These are phyloP conservation scores for Naegleria gruberi DNA, from an alignment of 208 protist species.

Conservation along the genomic window DNA sequence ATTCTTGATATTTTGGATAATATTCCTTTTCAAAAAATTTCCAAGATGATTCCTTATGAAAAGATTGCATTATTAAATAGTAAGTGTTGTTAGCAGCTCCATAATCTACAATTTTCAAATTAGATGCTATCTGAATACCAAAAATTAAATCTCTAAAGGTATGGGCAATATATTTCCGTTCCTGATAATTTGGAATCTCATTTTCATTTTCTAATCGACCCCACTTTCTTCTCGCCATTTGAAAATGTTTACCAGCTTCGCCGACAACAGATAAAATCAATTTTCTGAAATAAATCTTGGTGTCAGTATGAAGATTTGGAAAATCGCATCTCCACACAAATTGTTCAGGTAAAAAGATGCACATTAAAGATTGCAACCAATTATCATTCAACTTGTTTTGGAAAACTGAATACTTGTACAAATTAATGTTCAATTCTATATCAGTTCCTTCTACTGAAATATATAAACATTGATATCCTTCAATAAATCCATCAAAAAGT, in stretches of 20 bases:
- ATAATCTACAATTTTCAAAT: not conserved
- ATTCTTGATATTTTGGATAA: slow-evolving; percentile 1
- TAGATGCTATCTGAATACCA: not conserved
- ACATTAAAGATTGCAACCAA: slow-evolving; percentile 18
- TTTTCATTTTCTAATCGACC: not conserved
- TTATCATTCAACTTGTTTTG: not conserved
- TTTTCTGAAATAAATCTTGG: not conserved
- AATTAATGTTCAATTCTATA: slow-evolving; percentile 2
- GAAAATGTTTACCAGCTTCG: slow-evolving; percentile 16
- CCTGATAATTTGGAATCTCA: not conserved
- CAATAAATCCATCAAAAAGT: not conserved
- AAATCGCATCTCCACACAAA: not conserved
- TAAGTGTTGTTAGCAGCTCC: not conserved
- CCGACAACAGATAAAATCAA: not conserved
- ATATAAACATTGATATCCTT: slow-evolving; percentile 3
- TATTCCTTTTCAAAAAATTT: not conserved
- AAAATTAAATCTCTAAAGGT: slow-evolving; percentile 11
- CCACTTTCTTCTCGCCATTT: slow-evolving; percentile 19
- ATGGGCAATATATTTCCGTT: not conserved
- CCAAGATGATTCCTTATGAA: not conserved
- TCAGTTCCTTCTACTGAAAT: not conserved
- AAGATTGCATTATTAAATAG: not conserved
- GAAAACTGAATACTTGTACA: not conserved
- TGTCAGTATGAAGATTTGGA: not conserved
- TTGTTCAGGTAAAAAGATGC: not conserved